Evolutionary conservation across 148 eudicot genomes (phyloP), one percentile per base, ranked within the genome.

Genomic region (Pharnaceum exiguum): DNA sequence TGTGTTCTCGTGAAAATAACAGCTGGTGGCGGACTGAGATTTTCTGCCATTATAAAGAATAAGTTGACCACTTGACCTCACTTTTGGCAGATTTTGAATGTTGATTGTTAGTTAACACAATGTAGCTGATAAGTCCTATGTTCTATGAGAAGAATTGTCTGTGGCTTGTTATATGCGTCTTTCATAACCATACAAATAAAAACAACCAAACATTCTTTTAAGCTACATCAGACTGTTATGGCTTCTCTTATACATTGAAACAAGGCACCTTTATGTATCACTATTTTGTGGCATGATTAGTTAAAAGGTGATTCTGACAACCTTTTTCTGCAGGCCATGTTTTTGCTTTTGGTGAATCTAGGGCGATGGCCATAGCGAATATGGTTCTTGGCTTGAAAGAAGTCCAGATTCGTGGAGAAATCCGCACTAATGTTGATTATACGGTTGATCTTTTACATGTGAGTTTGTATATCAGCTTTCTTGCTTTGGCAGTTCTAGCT

Each of bases 351-450:
- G 99, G 99, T 74, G 99, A 94, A 75, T 89, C 96, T 10, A 87
- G 99, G 84, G 75, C 91, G 54, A 42, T 86, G 59, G 99, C 99
- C 42, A 94, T 94, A 32, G 91, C 96, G 37, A 94, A 94, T 66
- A 94, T 94, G 99, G 96, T 94, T 73, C 96, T 94, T 69, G 99
- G 99, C 55, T 77, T 94, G 57, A 94, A 94, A 69, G 99, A 94
- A 82, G 82, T 94, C 61, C 99, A 94, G 67, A 94, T 94, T 54
- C 86, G 99, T 38, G 99, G 99, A 67, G 99, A 94, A 80, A 94
- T 89, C 63, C 96, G 79, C 46, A 83, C 99, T 26, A 94, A 94
- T 78, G 99, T 94, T 72, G 99, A 94, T 71, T 94, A 94, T 55
- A 88, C 99, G 30, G 73, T 94, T 60, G 99, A 94, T 74, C 79